Conservation (phyloP, 768 basidiomycete species). For the Leccinum arenicola region DNA sequence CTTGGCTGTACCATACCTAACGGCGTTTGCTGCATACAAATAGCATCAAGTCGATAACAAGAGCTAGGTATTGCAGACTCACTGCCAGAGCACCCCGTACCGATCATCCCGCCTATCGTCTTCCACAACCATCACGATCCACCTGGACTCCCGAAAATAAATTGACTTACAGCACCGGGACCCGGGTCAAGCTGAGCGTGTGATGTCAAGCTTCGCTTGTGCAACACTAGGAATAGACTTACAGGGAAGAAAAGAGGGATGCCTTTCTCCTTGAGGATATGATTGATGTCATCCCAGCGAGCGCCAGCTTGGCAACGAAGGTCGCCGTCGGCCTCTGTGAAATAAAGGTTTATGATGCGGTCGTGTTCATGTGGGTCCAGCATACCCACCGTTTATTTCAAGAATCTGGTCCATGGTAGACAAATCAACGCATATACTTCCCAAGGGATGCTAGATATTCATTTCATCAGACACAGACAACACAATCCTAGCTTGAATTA, state of each 20-base stretch:
- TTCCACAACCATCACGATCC: constrained; percentile 27
- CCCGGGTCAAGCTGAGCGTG: constrained; percentile 61
- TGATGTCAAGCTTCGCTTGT: neutral
- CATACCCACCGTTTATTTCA: constrained; percentile 47
- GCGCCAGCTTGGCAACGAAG: constrained; percentile 74
- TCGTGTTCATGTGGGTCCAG: constrained; percentile 1
- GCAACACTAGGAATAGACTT: constrained; percentile 18
- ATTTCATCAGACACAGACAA: constrained; percentile 2
- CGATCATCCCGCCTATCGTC: constrained; percentile 88
- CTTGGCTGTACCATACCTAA: constrained; percentile 84
- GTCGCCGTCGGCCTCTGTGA: constrained; percentile 66
- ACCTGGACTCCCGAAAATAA: neutral
- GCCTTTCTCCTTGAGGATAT: constrained; percentile 58
- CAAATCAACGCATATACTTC: constrained; percentile 67
- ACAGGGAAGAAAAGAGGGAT: constrained; percentile 89
- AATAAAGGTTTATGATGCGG: neutral
- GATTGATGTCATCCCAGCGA: constrained; percentile 78
- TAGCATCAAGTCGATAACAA: neutral
- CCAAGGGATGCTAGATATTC: constrained; percentile 36
- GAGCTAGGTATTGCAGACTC: constrained; percentile 29
- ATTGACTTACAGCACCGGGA: constrained; percentile 56
- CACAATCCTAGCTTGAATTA: neutral
- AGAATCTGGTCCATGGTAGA: constrained; percentile 66
- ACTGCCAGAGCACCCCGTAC: constrained; percentile 85
- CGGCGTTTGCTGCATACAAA: constrained; percentile 59